Evolutionary conservation across 768 basidiomycete genomes (phyloP).

Genomic region (Lactarius pseudohatsudake): DNA sequence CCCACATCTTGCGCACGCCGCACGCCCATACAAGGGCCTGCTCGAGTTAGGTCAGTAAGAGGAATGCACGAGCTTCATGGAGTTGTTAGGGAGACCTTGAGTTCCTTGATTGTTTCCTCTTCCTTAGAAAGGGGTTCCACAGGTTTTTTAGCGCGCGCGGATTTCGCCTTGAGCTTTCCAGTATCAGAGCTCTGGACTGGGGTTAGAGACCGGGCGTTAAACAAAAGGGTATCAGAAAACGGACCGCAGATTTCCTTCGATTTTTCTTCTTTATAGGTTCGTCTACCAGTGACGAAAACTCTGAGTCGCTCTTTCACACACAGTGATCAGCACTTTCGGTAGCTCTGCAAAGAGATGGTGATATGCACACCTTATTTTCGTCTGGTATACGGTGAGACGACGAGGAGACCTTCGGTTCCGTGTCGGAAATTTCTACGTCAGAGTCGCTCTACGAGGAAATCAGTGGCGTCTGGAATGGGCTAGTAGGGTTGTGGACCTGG

Average conservation of each 20-base stretch:
- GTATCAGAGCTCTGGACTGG: conserved; percentile 11
- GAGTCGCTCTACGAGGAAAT: conserved; percentile 10
- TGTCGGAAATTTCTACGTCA: not conserved
- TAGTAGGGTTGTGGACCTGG: conserved; percentile 8
- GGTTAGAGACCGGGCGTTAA: not conserved
- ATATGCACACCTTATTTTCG: conserved; percentile 1
- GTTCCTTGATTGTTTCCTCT: conserved; percentile 69
- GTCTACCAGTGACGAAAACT: conserved; percentile 59
- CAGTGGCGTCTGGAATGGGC: not conserved
- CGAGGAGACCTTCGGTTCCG: conserved; percentile 10
- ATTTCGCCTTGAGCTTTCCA: conserved; percentile 37
- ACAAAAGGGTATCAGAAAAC: not conserved
- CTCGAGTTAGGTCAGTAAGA: not conserved
- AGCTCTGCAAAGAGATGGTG: not conserved
- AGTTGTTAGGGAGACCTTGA: conserved; percentile 53
- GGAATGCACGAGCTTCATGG: not conserved
- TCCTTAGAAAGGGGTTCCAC: conserved; percentile 47
- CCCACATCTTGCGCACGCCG: conserved; percentile 76
- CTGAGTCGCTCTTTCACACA: conserved; percentile 51
- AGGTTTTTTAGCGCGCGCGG: conserved; percentile 33
- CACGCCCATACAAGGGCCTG: conserved; percentile 72
- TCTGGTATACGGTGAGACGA: conserved; percentile 1
- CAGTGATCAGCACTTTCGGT: not conserved
- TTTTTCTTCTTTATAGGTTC: conserved; percentile 48
- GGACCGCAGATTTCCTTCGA: conserved; percentile 42